Percentiles rank a stretch among this genome's conserved stretches.
Evolutionary conservation across 1,284 basidiomycete genomes (phyloP).

Genomic region (Hortiboletus rubellus): DNA sequence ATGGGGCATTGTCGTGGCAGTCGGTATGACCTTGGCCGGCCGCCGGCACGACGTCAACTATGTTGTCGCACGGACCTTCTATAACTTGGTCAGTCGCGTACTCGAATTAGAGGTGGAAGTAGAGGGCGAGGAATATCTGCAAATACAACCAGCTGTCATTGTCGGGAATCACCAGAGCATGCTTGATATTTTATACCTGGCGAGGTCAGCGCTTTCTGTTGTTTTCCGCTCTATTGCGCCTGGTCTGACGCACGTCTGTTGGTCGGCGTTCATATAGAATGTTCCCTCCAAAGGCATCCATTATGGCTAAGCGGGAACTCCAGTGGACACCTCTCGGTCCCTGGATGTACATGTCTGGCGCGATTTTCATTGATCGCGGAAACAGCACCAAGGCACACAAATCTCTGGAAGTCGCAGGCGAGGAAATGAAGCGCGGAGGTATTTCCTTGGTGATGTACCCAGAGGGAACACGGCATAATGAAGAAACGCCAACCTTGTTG

Average conservation of each 20-base stretch:
- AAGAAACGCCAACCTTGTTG: slow-evolving; percentile 66
- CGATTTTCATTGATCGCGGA: slow-evolving; percentile 91
- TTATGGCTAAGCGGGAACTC: slow-evolving; percentile 94
- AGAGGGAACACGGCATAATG: slow-evolving; percentile 84
- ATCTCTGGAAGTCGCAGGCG: slow-evolving; percentile 77
- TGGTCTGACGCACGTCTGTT: slow-evolving; percentile 2
- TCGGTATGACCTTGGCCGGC: slow-evolving; percentile 71
- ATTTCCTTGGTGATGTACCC: slow-evolving; percentile 91
- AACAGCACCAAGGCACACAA: slow-evolving; percentile 77
- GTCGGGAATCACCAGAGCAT: slow-evolving; percentile 95
- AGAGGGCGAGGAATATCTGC: slow-evolving; percentile 84
- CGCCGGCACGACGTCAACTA: slow-evolving; percentile 84
- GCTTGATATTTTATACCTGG: slow-evolving; percentile 85
- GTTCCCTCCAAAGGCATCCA: slow-evolving; percentile 81
- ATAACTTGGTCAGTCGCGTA: slow-evolving; percentile 63
- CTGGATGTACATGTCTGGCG: slow-evolving; percentile 90
- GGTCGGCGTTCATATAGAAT: slow-evolving; percentile 49
- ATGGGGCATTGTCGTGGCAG: slow-evolving; percentile 73
- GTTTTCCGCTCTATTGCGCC: neutral
- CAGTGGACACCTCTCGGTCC: slow-evolving; percentile 90
- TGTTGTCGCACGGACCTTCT: slow-evolving; percentile 85
- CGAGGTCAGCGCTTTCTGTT: slow-evolving; percentile 52
- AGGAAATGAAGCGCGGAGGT: slow-evolving; percentile 75
- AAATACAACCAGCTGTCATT: slow-evolving; percentile 68
- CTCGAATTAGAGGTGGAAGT: slow-evolving; percentile 76